Conservation (phyloP, 305 asterid genomes). For the Solanum hybrid region DNA sequence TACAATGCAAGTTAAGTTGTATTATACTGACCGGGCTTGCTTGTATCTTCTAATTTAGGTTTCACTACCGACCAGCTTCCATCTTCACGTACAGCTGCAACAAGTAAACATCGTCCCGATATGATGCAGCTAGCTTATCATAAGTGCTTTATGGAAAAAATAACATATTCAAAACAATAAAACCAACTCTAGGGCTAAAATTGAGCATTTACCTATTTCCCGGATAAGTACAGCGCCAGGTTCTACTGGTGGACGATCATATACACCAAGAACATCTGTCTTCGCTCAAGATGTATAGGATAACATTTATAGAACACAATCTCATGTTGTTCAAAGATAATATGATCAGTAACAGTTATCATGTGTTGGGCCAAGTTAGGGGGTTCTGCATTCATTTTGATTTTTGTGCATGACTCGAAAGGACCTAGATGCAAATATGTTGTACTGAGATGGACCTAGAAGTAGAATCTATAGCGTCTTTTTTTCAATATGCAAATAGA, state of each 20-base stretch:
- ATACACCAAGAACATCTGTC: slow-evolving; percentile 92
- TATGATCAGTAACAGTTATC: not conserved
- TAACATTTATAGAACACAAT: not conserved
- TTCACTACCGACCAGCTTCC: slow-evolving; percentile 84
- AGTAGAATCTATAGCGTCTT: not conserved
- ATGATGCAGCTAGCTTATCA: not conserved
- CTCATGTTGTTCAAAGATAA: not conserved
- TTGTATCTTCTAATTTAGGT: slow-evolving; percentile 43
- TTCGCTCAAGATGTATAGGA: slow-evolving; percentile 41
- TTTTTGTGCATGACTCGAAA: not conserved
- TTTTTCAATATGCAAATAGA: not conserved
- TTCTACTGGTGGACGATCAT: slow-evolving; percentile 84
- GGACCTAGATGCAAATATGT: not conserved
- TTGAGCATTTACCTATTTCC: slow-evolving; percentile 58
- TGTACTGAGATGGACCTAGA: not conserved
- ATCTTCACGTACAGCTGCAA: slow-evolving; percentile 74
- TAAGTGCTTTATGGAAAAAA: not conserved
- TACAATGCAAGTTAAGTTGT: not conserved
- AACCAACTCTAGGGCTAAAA: not conserved
- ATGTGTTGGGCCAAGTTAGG: not conserved
- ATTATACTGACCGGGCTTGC: slow-evolving; percentile 39
- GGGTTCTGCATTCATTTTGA: not conserved
- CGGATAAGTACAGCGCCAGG: slow-evolving; percentile 64
- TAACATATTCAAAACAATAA: not conserved
- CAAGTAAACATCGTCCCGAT: not conserved